Conservation (phyloP, 2,329 filamentous ascomycete genomes). For the Fusarium concolor region DNA sequence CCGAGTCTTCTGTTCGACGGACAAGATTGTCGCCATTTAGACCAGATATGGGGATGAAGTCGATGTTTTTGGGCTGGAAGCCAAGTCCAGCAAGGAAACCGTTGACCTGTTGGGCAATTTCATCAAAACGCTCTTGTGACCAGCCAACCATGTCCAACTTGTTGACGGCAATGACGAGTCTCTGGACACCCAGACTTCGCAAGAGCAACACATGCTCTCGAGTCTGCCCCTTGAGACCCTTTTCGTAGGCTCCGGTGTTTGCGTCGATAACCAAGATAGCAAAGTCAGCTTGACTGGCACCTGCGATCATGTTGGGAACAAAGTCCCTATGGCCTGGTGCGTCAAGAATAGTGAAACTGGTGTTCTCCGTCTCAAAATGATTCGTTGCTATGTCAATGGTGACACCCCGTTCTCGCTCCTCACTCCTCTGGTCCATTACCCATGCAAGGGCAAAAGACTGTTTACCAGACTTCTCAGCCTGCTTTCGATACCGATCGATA, state of each 20-base stretch:
- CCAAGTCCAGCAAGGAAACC: slow-evolving; percentile 86
- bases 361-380: slow-evolving; percentile 89
- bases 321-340: slow-evolving; percentile 96
- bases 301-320: slow-evolving; percentile 98
- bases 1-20: slow-evolving; percentile 63
- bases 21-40: slow-evolving; percentile 89
- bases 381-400: slow-evolving; percentile 98
- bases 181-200: slow-evolving; percentile 89
- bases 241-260: slow-evolving; percentile 90
- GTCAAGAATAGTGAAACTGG: slow-evolving; percentile 92
- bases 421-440: slow-evolving; percentile 92
- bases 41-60: slow-evolving; percentile 90
- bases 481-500: slow-evolving; percentile 86
- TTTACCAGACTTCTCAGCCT: slow-evolving; percentile 92
- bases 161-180: slow-evolving; percentile 91
- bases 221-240: slow-evolving; percentile 92
- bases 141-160: slow-evolving; percentile 91
- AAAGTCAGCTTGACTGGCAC: slow-evolving; percentile 94
- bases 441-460: slow-evolving; percentile 96
- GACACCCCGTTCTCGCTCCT: slow-evolving; percentile 89
- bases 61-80: slow-evolving; percentile 83
- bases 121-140: slow-evolving; percentile 84
- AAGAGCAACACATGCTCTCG: slow-evolving; percentile 92
- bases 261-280: slow-evolving; percentile 95
- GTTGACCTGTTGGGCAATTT: slow-evolving; percentile 85